These are phyloP conservation scores for Zygoascus ofunaensis DNA, from an alignment of 805 yeast genomes.

Conservation along the genomic window DNA sequence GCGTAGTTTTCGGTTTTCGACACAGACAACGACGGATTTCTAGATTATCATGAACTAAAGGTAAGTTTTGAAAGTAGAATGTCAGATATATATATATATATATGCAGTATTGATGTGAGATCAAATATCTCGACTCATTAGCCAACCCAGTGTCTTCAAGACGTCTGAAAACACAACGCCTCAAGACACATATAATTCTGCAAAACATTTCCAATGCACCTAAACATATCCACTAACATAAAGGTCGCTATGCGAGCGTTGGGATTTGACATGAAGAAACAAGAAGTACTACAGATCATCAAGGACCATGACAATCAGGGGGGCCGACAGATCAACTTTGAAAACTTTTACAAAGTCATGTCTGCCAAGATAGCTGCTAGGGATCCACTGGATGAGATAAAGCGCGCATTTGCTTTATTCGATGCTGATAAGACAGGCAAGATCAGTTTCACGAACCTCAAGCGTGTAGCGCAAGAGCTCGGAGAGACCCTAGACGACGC, in stretches of 20 bases:
- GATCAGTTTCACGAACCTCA: conserved; percentile 68
- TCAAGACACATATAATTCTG: neutral
- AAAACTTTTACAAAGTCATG: conserved; percentile 70
- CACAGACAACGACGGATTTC: conserved; percentile 79
- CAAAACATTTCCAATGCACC: neutral
- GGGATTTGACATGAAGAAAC: conserved; percentile 78
- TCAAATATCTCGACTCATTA: too few relatives aligned
- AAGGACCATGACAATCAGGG: conserved; percentile 69
- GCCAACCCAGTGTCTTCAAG: neutral
- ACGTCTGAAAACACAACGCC: neutral
- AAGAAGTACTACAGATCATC: conserved; percentile 70
- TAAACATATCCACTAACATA: neutral
- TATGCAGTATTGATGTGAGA: too few relatives aligned
- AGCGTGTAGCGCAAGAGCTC: conserved; percentile 83
- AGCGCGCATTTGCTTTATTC: conserved; percentile 79
- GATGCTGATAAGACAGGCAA: conserved; percentile 85
- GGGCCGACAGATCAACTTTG: conserved; percentile 62
- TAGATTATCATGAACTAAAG: conserved; percentile 88
- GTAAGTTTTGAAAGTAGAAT: conserved; percentile 10
- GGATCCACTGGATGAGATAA: conserved; percentile 88
- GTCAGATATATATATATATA: neutral
- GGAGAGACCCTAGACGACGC: conserved; percentile 91
- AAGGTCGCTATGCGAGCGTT: conserved; percentile 83
- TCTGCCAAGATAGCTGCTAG: conserved; percentile 75
- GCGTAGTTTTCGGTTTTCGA: conserved; percentile 68